Base-by-base conservation (phyloP, 176 grass and related monocot species). In the Pharus latifolius region DNA sequence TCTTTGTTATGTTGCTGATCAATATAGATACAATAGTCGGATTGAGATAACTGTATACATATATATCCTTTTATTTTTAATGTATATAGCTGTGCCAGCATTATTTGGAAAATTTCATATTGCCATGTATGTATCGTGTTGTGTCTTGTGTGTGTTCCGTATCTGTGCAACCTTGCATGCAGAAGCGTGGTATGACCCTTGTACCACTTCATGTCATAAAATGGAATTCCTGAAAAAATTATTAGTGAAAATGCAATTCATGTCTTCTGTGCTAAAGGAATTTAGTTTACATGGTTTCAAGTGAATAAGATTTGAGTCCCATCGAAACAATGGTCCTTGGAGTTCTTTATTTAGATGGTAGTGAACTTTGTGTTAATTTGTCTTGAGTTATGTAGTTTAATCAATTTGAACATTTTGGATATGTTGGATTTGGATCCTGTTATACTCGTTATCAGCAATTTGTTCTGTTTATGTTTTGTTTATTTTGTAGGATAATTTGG, bases 401-500 rank as follows among this genome's bases (percentile, higher is more conserved):
- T 62, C 66, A 31, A 59, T 78, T 63, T 22, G 66, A 60, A 50
- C 50, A 43, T 61, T 49, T 43, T 60, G 17, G n/a, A 34, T 32
- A 14, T 50, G 1, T 64, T 68, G 28, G 1, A 13, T 60, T n/a
- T n/a, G n/a, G n/a, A n/a, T n/a, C n/a, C n/a, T n/a, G n/a, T n/a
- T n/a, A n/a, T n/a, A n/a, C n/a, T 45, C 16, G 67, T 70, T 47
- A 70, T 1, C 17, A 55, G 38, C 32, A 48, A 37, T 17, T 47
- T 31, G 3, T 54, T 20, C 5, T 85, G 5, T 54, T 46, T 62
- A 10, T 80, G 46, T 61, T 61, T 74, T 17, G 31, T 30, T 42
- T 73, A 18, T 64, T 48, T 81, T 78, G 25, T 72, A 97, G 93
- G 73, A 87, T 98, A 75, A 98, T 85, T 75, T 98, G 94, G 94